These are phyloP conservation scores for Pythium volutum DNA, from an alignment of 352 stramenopile species.

Conservation along the genomic window DNA sequence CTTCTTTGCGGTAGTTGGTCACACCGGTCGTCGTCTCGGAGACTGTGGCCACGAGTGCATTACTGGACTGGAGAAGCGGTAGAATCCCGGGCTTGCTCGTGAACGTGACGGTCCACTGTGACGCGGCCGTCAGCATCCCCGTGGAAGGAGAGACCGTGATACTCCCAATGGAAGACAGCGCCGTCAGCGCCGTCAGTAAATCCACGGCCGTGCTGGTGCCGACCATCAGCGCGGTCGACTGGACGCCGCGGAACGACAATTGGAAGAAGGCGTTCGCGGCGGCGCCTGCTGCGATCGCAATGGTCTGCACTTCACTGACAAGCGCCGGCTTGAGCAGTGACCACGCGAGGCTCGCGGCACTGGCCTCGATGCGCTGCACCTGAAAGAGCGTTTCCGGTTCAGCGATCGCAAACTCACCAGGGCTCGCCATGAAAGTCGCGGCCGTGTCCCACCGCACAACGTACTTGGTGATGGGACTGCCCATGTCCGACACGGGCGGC, in stretches of 20 bases:
- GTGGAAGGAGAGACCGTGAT: constrained; percentile 40
- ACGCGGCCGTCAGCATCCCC: constrained; percentile 12
- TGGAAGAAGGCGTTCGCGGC: constrained; percentile 33
- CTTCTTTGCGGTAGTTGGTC: constrained; percentile 68
- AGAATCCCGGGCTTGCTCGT: constrained; percentile 44
- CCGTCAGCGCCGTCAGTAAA: constrained; percentile 37
- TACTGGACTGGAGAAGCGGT: constrained; percentile 30
- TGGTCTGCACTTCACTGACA: constrained; percentile 40
- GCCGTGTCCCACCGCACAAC: constrained; percentile 66
- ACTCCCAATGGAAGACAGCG: constrained; percentile 37
- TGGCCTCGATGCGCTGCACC: constrained; percentile 50
- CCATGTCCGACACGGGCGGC: constrained; percentile 55
- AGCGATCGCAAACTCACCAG: constrained; percentile 41
- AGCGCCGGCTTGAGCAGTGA: constrained; percentile 34
- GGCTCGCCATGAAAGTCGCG: constrained; percentile 44
- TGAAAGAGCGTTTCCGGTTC: constrained; percentile 53
- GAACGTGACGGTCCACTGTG: constrained; percentile 56
- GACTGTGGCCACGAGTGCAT: constrained; percentile 25
- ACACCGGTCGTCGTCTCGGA: constrained; percentile 28
- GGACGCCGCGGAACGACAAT: constrained; percentile 48
- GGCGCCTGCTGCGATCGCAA: constrained; percentile 34
- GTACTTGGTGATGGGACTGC: constrained; percentile 64
- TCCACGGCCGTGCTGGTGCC: constrained; percentile 31
- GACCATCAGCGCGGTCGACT: constrained; percentile 30
- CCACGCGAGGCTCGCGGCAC: constrained; percentile 55